Percentiles rank a stretch among this genome's conserved stretches.
These are phyloP conservation scores for Heliamphora pulchella DNA, from an alignment of 179 eudicot genomes.

Conservation along the genomic window DNA sequence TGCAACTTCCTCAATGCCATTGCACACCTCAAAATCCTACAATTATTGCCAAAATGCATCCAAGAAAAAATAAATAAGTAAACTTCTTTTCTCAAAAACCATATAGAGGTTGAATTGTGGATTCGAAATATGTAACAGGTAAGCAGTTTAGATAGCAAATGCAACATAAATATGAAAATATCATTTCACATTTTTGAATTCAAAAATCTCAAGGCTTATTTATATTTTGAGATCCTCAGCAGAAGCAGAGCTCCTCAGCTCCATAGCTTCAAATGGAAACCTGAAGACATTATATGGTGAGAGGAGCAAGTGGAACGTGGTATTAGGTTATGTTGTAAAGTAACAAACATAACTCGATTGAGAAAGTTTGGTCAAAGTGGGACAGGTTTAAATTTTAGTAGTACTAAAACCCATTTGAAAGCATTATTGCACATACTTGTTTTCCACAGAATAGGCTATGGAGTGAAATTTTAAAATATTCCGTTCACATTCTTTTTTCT, in stretches of 20 bases:
- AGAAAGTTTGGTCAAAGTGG: no score
- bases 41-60: constrained; percentile 6
- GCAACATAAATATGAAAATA: neutral
- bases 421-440: neutral
- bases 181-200: neutral
- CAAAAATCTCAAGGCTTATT: neutral
- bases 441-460: neutral
- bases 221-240: neutral
- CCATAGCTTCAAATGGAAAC: neutral
- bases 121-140: neutral
- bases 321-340: no score
- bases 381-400: no score
- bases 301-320: no score
- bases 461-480: neutral
- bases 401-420: neutral
- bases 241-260: neutral
- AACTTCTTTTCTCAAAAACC: neutral
- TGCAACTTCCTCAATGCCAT: constrained; percentile 92
- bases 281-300: neutral
- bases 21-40: constrained; percentile 82
- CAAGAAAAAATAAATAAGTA: neutral
- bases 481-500: neutral
- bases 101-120: neutral
- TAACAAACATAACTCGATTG: no score
- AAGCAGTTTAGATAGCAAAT: neutral